Evolutionary conservation across 2,329 filamentous ascomycete species (phyloP).

Genomic region (Septoria petroselini): DNA sequence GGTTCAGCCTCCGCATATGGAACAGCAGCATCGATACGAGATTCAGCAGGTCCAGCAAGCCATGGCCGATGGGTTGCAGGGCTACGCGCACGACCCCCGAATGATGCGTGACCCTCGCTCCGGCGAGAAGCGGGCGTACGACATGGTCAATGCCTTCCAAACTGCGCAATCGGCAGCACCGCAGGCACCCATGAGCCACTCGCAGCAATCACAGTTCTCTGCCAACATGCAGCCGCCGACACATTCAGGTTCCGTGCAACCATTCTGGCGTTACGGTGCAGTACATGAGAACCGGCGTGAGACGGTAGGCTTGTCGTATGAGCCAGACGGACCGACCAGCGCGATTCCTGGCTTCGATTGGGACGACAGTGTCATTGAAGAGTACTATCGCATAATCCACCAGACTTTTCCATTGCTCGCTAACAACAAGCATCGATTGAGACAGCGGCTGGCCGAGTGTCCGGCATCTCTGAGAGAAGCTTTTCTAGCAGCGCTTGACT

Average conservation of each 20-base stretch:
- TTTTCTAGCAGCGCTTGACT: conserved; percentile 62
- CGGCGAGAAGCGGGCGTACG: conserved; percentile 36
- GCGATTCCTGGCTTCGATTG: conserved; percentile 40
- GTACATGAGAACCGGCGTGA: conserved; percentile 31
- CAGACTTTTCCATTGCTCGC: conserved; percentile 66
- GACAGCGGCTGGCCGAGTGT: conserved; percentile 56
- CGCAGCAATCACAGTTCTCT: conserved; percentile 19
- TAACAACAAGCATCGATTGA: conserved; percentile 54
- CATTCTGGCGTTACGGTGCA: conserved; percentile 24
- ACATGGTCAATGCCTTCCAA: conserved; percentile 31
- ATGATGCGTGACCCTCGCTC: conserved; percentile 29
- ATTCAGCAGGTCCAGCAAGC: conserved; percentile 35
- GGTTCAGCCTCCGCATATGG: conserved; percentile 45
- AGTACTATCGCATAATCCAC: conserved; percentile 63
- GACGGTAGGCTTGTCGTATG: conserved; percentile 31
- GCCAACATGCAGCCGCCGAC: conserved; percentile 14
- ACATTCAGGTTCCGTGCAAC: conserved; percentile 25
- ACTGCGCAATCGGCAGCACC: conserved; percentile 18
- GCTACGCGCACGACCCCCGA: conserved; percentile 20
- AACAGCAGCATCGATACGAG: conserved; percentile 33
- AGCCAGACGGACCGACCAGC: conserved; percentile 24
- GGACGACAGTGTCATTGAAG: conserved; percentile 47
- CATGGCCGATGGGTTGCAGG: conserved; percentile 28
- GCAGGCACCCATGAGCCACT: conserved; percentile 12
- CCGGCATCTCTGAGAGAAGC: conserved; percentile 59